These are phyloP conservation scores for Coniophora puteana DNA, from an alignment of 1,284 basidiomycete species.

Conservation along the genomic window DNA sequence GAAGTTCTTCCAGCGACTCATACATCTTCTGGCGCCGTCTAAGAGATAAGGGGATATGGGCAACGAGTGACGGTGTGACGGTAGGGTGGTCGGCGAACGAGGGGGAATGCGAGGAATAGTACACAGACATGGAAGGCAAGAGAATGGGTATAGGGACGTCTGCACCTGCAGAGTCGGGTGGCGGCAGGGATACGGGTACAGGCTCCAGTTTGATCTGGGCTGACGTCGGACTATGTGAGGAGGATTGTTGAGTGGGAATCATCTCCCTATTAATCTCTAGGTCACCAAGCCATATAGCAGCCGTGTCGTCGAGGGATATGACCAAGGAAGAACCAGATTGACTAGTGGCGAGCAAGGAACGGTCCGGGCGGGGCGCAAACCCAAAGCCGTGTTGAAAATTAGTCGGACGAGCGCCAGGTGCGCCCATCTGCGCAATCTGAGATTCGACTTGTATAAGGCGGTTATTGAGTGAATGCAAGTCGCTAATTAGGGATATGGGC, in stretches of 20 bases:
- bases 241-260: slow-evolving; percentile 17
- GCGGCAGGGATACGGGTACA: slow-evolving; percentile 26
- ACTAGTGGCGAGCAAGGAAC: slow-evolving; percentile 33
- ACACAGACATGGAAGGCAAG: slow-evolving; percentile 17
- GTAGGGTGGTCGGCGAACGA: slow-evolving; percentile 24
- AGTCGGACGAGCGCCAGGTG: slow-evolving; percentile 34
- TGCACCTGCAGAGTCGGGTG: slow-evolving; percentile 11
- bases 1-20: slow-evolving; percentile 37
- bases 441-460: slow-evolving; percentile 61
- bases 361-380: slow-evolving; percentile 32
- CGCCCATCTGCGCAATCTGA: slow-evolving; percentile 46
- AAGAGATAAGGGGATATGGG: slow-evolving; percentile 36
- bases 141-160: slow-evolving; percentile 25
- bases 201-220: slow-evolving; percentile 47
- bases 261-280: slow-evolving; percentile 34
- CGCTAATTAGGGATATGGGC: slow-evolving; percentile 36
- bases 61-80: slow-evolving; percentile 36
- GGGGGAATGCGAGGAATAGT: slow-evolving; percentile 21
- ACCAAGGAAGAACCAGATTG: slow-evolving; percentile 47
- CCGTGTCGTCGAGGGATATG: slow-evolving; percentile 52
- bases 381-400: slow-evolving; percentile 36
- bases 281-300: slow-evolving; percentile 55
- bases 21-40: slow-evolving; percentile 34
- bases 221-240: slow-evolving; percentile 11
- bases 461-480: slow-evolving; percentile 77